Conservation (phyloP, 768 basidiomycete species). For the Daedaleopsis sinensis region DNA sequence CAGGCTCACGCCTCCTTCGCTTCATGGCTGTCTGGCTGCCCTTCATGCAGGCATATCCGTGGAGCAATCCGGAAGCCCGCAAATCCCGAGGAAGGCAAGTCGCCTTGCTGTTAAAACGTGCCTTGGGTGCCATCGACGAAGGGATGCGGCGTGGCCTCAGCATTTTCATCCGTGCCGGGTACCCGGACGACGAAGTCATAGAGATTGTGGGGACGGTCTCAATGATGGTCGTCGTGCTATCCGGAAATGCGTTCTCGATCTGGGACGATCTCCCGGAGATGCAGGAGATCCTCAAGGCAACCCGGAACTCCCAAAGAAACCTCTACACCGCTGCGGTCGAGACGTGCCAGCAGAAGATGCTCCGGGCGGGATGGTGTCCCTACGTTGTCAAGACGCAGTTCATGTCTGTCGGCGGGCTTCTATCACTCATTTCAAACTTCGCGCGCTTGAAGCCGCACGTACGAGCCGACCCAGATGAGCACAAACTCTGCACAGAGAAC, state of each 20-base stretch:
- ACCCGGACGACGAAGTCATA: background rate
- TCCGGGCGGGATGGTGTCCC: slow-evolving; percentile 4
- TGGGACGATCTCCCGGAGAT: background rate
- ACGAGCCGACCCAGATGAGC: background rate
- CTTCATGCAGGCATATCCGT: background rate
- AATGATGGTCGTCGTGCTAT: background rate
- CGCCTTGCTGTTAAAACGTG: background rate
- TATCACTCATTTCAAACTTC: slow-evolving; percentile 1
- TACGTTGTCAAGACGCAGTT: background rate
- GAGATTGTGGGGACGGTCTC: background rate
- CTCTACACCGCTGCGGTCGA: background rate
- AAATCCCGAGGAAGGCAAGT: background rate
- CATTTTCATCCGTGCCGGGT: background rate
- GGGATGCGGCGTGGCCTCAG: background rate
- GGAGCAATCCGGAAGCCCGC: background rate
- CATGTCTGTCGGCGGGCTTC: background rate
- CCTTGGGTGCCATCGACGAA: background rate
- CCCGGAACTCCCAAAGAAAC: background rate
- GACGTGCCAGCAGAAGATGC: background rate
- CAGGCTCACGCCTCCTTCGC: background rate
- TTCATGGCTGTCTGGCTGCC: background rate
- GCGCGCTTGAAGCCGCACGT: background rate
- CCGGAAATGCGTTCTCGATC: background rate
- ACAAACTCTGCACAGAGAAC: slow-evolving; percentile 1
- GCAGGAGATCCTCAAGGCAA: background rate